Evolutionary conservation across 2,329 filamentous ascomycete genomes (phyloP).

Genomic region (Fusarium aywerte): DNA sequence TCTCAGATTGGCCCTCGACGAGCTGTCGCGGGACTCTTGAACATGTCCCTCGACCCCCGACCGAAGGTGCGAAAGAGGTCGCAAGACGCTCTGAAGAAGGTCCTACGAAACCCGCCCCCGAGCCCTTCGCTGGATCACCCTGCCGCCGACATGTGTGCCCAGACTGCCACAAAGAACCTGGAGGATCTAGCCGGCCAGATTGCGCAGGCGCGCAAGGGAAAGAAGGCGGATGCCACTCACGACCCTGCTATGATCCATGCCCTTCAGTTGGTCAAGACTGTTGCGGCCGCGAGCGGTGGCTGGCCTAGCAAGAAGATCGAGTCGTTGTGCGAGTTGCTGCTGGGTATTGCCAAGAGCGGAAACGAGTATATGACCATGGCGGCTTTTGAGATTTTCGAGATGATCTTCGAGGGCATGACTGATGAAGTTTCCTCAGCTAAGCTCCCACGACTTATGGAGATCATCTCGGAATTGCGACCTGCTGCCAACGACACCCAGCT

Average conservation of each 20-base stretch:
- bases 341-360: slow-evolving; percentile 87
- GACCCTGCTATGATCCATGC: slow-evolving; percentile 91
- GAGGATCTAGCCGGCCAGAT: slow-evolving; percentile 76
- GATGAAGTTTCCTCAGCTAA: slow-evolving; percentile 90
- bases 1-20: slow-evolving; percentile 86
- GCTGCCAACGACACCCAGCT: slow-evolving; percentile 94
- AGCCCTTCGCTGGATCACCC: slow-evolving; percentile 95
- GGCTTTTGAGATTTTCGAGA: slow-evolving; percentile 96
- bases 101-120: slow-evolving; percentile 86
- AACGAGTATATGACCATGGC: slow-evolving; percentile 98
- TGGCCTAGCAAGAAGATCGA: slow-evolving; percentile 99
- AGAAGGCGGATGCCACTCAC: slow-evolving; percentile 71
- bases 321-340: slow-evolving; percentile 85
- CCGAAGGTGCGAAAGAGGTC: slow-evolving; percentile 96
- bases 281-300: slow-evolving; percentile 86
- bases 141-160: slow-evolving; percentile 94
- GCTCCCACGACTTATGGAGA: slow-evolving; percentile 86
- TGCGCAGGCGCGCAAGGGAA: slow-evolving; percentile 68
- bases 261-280: slow-evolving; percentile 89
- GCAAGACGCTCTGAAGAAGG: slow-evolving; percentile 85
- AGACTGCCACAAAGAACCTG: slow-evolving; percentile 85
- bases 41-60: slow-evolving; percentile 83
- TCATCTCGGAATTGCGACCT: slow-evolving; percentile 90
- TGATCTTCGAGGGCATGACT: slow-evolving; percentile 92
- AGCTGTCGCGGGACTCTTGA: slow-evolving; percentile 86